Percentiles rank a stretch among this genome's conserved stretches.
phyloP scores from a whole-genome alignment of 768 basidiomycete species.

The Psilocybe azurescens region DNA sequence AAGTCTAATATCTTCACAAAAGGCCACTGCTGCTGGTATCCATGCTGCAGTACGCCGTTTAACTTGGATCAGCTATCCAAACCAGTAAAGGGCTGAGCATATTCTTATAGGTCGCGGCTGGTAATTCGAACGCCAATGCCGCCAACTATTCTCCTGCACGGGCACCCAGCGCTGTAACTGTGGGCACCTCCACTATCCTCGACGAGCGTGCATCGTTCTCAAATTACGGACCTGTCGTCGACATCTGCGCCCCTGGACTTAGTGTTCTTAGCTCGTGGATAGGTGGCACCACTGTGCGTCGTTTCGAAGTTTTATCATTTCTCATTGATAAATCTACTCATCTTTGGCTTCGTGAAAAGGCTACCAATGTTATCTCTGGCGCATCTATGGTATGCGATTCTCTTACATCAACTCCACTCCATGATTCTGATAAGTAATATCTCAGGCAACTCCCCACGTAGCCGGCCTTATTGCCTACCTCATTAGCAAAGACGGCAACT shows the following conservation, averaged over 20 bases:
- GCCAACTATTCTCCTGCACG: constrained; percentile 30
- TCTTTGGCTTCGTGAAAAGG: constrained; percentile 1
- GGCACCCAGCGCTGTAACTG: constrained; percentile 30
- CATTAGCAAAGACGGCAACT: constrained; percentile 36
- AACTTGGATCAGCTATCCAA: too few relatives aligned
- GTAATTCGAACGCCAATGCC: constrained; percentile 31
- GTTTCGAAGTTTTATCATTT: not conserved
- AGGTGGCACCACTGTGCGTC: constrained; percentile 27
- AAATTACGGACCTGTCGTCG: constrained; percentile 38
- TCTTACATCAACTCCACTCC: not conserved
- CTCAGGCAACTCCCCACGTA: constrained; percentile 36
- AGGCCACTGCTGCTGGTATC: constrained; percentile 33
- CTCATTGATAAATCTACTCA: not conserved
- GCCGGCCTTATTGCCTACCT: constrained; percentile 45
- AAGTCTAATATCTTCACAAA: not conserved
- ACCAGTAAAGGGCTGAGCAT: not conserved
- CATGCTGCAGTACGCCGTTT: constrained; percentile 24
- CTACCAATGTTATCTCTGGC: constrained; percentile 29
- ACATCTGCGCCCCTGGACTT: constrained; percentile 39
- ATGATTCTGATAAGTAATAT: not conserved
- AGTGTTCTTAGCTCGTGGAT: constrained; percentile 32
- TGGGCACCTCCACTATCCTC: constrained; percentile 33
- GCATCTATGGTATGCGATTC: constrained; percentile 28
- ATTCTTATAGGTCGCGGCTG: constrained; percentile 26
- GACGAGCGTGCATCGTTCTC: constrained; percentile 38